Base-by-base conservation (phyloP, 2,329 filamentous ascomycete genomes). In the Immersiporthe knoxdaviesiana region DNA sequence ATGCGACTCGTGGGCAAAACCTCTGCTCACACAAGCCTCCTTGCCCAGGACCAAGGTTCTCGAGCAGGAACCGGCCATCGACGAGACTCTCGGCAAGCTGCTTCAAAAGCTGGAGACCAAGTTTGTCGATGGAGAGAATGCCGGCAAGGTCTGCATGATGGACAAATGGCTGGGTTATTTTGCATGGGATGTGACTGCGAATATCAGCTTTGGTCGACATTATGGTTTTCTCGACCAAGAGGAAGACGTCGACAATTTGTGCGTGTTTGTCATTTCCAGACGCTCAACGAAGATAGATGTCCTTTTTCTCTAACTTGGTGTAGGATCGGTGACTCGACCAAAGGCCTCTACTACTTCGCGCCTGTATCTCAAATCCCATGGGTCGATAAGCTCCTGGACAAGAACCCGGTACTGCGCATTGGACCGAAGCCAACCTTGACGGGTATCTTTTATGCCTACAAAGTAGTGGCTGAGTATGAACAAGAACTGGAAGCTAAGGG, bases 321-420 rank as follows among this genome's bases (percentile, higher is more conserved):
- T 16, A 66, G 64, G 16, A 66, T 66, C 30, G 14, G 24, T 27
- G 64, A 66, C 18, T 66, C 64, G 3, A 50, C 37, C 24, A 72
- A 77, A 52, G 74, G 80, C 2, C 73, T 80, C 3, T 77, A 80
- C 58, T 75, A 79, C 69, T 75, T 77, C 54, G 66, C 71, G 14
- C 65, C 68, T 7, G 66, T 78, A 63, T 73, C 72, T 73, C 72
- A 78, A 72, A 68, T 78, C n/a, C 73, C 73, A 6, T 74, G 74
- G 54, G 65, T 78, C 6, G 75, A 78, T 67, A 71, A 71, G 32
- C 61, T 75, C 0, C 72, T 77, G 0, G 76, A 76, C 66, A 77
- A 77, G 67, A 77, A 77, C 50, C 76, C 75, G 0, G 11, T 77
- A 16, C 67, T 71, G 65, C 72, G 74, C 10, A 73, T 77, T 6